Base-by-base conservation (phyloP, 106 monocot species). In the Dendrobium nobile region DNA sequence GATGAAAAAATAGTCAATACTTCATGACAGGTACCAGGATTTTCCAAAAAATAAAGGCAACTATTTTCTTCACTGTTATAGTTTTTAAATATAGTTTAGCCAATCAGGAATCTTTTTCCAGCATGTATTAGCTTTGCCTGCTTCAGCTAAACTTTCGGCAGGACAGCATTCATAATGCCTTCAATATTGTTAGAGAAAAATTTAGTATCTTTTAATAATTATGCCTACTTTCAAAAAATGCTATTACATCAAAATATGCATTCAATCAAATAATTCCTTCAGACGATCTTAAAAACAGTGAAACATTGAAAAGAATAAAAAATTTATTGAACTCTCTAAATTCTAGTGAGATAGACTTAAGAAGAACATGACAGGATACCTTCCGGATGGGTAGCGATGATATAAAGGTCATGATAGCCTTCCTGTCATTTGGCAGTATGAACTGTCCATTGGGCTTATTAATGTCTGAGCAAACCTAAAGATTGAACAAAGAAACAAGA, bases 381-480 rank as follows among this genome's bases (percentile, higher is more conserved):
- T 99, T 99, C 79, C 95, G 84, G 80, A 95, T 91, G 40, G 99
- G 99, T 61, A 99, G 88, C 82, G 95, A 91, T 77, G 95, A 93
- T 87, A 99, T 83, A 80, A 99, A 99, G 61, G 90, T 87, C 84
- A 87, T 82, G 9, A 99, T 83, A 82, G 93, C 93, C 58, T 80
- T 85, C 41, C 78, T 68, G 68, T 95, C 86, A 89, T 99, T 95
- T 76, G 91, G 91, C 81, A 99, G 88, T 72, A 93, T 82, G 65
- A 87, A 99, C 74, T 99, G 99, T 19, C 99, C 99, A 84, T 95
- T 99, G 51, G 95, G 99, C 82, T 99, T 99, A 87, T 99, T 95
- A 28, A 99, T 93, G 83, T 99, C 99, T 75, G 99, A 99, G 81
- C 95, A 95, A 80, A 99, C 99, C 99, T 99, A 83, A 82, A 81